Evolutionary conservation across 768 basidiomycete genomes (phyloP).

Genomic region (Pholiota conissans): DNA sequence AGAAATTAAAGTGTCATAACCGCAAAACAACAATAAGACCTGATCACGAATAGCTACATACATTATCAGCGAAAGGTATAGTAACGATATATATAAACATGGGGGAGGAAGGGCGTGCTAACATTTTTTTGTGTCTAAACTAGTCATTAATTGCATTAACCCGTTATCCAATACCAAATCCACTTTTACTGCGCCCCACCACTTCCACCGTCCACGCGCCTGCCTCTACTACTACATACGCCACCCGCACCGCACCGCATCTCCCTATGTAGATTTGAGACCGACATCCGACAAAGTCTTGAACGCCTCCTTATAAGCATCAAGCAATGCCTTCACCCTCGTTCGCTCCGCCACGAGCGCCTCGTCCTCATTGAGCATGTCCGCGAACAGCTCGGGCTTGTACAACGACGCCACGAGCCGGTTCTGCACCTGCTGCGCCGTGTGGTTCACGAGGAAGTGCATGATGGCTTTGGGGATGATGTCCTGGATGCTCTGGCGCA

Average conservation of each 20-base stretch:
- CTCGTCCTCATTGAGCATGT: slow-evolving; percentile 94
- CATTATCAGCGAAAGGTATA: not conserved
- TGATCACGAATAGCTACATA: not conserved
- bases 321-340: slow-evolving; percentile 89
- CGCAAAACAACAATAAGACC: not conserved
- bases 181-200: no score
- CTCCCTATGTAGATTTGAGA: slow-evolving; percentile 63
- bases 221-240: no score
- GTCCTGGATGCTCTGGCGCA: slow-evolving; percentile 96
- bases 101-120: not conserved
- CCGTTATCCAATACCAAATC: not conserved
- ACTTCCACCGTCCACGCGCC: no score
- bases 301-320: slow-evolving; percentile 95
- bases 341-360: slow-evolving; percentile 90
- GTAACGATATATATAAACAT: not conserved
- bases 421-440: slow-evolving; percentile 96
- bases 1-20: not conserved
- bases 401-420: slow-evolving; percentile 92
- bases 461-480: slow-evolving; percentile 97
- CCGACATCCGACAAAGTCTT: slow-evolving; percentile 83
- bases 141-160: not conserved
- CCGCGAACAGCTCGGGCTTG: slow-evolving; percentile 90
- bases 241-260: not conserved
- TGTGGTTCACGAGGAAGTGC: slow-evolving; percentile 96
- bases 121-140: not conserved